Evolutionary conservation across 163 green algal species (phyloP), one percentile per base, ranked within the genome.

Genomic region (Chlamydomonas reinhardtii): DNA sequence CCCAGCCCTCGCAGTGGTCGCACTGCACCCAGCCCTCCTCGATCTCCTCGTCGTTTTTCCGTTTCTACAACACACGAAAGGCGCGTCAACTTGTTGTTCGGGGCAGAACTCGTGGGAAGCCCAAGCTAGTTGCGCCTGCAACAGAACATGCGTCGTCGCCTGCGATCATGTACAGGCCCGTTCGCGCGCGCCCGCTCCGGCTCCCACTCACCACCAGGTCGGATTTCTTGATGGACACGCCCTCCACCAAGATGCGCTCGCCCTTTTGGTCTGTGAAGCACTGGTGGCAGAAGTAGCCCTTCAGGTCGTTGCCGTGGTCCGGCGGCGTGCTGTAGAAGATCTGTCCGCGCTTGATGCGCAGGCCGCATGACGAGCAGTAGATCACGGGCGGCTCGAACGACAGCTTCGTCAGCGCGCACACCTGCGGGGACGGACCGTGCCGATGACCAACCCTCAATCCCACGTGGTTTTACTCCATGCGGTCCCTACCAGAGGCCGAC

Each of bases 1-100:
- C 94, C 97, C 97, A 99, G 66, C 90, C 86, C 48, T 98, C 89
- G 92, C 97, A 99, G 66, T 88, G 72, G 91, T 99, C 97, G 91
- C 97, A 99, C 79, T 97, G 92, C 90, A 99, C 98, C 98, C 98
- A 99, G 29, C 99, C 96, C 81, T 96, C 94, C 88, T 99, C 96
- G 39, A 97, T 95, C 90, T 98, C 95, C 35, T 95, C 91, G 86
- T 98, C 97, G 64, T 95, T 95, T 74, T 97, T 93, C 64, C 90
- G 93, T 72, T 93, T 94, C 74, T 90, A 37, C 56, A 69, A 17
- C 5, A 8, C 39, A 8, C 39, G 39, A n/a, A n/a, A n/a, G n/a
- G n/a, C n/a, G n/a, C n/a, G n/a, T n/a, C n/a, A n/a, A n/a, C n/a
- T n/a, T n/a, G n/a, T n/a, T n/a, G n/a, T n/a, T n/a, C n/a, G n/a